Base-by-base conservation (phyloP, 31 red algal genomes). In the Porphyra umbilicalis region DNA sequence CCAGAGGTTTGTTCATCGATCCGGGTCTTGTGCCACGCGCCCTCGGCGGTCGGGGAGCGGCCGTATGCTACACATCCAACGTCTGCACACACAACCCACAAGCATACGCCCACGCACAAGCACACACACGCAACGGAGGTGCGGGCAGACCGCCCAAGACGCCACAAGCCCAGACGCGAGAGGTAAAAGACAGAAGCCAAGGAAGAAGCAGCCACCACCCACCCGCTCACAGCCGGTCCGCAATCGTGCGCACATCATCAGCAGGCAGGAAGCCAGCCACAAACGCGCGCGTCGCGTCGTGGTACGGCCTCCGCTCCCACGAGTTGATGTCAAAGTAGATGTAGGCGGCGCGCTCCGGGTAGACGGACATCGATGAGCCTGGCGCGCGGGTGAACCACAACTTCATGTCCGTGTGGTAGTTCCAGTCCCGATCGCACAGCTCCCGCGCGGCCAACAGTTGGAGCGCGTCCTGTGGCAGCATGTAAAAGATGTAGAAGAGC, bases 401-500 rank as follows among this genome's bases (percentile, higher is more conserved):
- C 46, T 96, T 96, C 33, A 99, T 91, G 36, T 96, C 88, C 75
- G 89, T 91, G 77, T 99, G 97, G 80, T 99, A 99, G 76, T 77
- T 90, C 97, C 97, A 99, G 34, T 95, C 88, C 34, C 97, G 88
- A 10, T 94, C 92, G 87, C 94, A 96, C 82, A 95, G 77, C 82
- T 99, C 97, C 37, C 92, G 44, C 32, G 97, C 93, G n/a, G 97
- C 93, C 39, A 91, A 83, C 35, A 94, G 76, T 74, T 99, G 94
- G 32, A 99, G 79, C 67, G 92, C 88, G 84, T 99, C 93, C 31
- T 87, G 80, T 32, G 97, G 97, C 88, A 96, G 92, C 77, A 85
- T 88, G 85, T 99, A 99, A 86, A 99, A 99, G 38, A 99, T 90
- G 79, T 96, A 96, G 77, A 96, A 93, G 42, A 99, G 80, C 6